Evolutionary conservation across 2,329 filamentous ascomycete genomes (phyloP), one percentile per base, ranked within the genome.

Genomic region (Nemania sp.): DNA sequence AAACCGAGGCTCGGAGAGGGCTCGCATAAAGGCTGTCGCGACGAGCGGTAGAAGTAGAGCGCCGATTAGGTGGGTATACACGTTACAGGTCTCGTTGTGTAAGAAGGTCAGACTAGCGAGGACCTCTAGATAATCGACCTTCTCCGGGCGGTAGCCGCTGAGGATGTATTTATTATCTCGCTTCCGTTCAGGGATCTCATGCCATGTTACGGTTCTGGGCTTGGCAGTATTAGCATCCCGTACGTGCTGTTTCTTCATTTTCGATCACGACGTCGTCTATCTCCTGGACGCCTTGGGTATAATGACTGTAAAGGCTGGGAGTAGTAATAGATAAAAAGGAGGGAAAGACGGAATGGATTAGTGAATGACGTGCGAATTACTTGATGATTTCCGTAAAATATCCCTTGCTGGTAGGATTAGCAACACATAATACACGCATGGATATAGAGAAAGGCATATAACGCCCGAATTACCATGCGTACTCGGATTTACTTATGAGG

Each of bases 81-180:
- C 56, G 27, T 66, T 66, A 29, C 56, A 60, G 18, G 63, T 66
- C 56, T 66, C 63, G 27, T 66, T 61, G 41, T 66, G 63, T 29
- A 61, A 52, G 38, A 61, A 61, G 1, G 56, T 60, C 49, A 66
- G 7, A 47, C 62, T 65, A 15, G 35, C 35, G 3, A 64, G 22
- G 45, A 64, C 54, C 62, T 64, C 53, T 26, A 41, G 54, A 20
- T 59, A 64, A 24, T 59, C 11, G 53, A 29, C 35, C 22, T 64
- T 64, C 35, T 58, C 62, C 43, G 45, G 54, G 3, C 54, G 54
- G 47, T 59, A 64, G 35, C 62, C 62, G 22, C 35, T 64, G 47
- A 64, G 55, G 53, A 64, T 64, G 24, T 64, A 59, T 26, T 59
- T 64, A 35, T 54, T 64, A 15, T 64, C 62, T 18, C 22, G 20